Evolutionary conservation across 352 stramenopile species (phyloP), one percentile per base, ranked within the genome.

Genomic region (Phytopythium chamaehyphon): DNA sequence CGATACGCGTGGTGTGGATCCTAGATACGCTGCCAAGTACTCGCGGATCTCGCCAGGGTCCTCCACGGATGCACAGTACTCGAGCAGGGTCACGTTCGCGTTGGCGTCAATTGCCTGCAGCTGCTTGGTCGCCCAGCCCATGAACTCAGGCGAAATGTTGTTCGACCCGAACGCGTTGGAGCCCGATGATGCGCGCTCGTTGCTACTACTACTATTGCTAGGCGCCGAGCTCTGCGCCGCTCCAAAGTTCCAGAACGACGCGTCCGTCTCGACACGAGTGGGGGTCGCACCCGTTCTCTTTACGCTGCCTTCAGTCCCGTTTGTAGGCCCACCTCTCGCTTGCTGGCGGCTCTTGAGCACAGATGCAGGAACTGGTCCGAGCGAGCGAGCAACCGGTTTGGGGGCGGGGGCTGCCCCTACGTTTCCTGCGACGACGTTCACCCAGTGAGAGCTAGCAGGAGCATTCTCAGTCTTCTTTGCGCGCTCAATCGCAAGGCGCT

Each of bases 11-110:
- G 93, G 82, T 40, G 90, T 97, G 14, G 86, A 97, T 37, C 96
- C 96, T n/a, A 99, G 73, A 61, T 99, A 98, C 26, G 92, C 88
- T 2, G 90, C 88, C n/a, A 99, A 71, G 57, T 98, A 98, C 64
- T 98, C 90, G 40, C 91, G 86, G 50, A 98, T 98, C 65, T 98
- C 95, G 35, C 80, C 83, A 14, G 86, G 76, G 57, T 98, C 93
- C 55, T 97, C 90, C 18, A 99, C 73, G 23, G 93, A 98, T 64
- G 96, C 96, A 61, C 93, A 98, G 59, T 98, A 99, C 57, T 96
- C 78, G 33, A 96, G 69, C 51, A 96, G 59, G n/a, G 87, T 95
- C 58, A 93, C 72, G 54, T 95, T 83, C 15, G 85, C 76, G 26
- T 70, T 83, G 18, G 66, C 70, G 38, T 82, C 78, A 46, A 95